A percentile compares a stretch with the other conserved stretches of the same genome.
phyloP scores from a whole-genome alignment of 1,284 basidiomycete genomes.

The Sanghuangporus baumii region DNA sequence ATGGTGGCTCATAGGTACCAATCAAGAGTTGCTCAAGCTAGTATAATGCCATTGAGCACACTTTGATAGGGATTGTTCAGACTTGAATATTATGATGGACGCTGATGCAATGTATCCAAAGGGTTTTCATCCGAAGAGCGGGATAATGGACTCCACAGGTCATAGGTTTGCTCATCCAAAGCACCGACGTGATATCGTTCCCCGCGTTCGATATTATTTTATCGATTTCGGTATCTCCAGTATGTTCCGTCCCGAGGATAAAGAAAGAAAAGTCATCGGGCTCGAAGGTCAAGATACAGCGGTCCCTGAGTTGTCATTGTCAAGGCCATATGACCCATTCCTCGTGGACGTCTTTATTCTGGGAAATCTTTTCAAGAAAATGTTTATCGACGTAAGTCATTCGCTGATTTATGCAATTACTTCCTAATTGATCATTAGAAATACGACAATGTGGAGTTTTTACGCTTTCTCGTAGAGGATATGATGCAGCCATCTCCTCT shows the following conservation, averaged over 20 bases:
- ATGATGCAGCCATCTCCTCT: slow-evolving; percentile 20
- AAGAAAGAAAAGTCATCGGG: background rate
- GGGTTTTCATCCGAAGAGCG: slow-evolving; percentile 19
- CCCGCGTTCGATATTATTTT: slow-evolving; percentile 25
- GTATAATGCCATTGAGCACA: background rate
- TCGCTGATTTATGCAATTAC: too few relatives aligned
- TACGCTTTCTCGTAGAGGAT: slow-evolving; percentile 19
- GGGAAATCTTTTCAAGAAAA: slow-evolving; percentile 4
- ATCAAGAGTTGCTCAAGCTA: background rate
- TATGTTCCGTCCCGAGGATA: slow-evolving; percentile 1
- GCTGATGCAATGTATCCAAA: slow-evolving; percentile 23
- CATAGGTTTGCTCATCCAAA: background rate
- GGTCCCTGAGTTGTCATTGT: background rate
- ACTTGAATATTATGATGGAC: slow-evolving; percentile 26
- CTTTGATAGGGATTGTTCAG: background rate
- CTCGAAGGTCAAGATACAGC: background rate
- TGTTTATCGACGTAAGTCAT: background rate
- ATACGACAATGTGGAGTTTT: slow-evolving; percentile 21
- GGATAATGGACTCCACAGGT: slow-evolving; percentile 11
- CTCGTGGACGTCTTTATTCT: slow-evolving; percentile 8
- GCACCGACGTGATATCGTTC: background rate
- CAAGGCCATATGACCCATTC: slow-evolving; percentile 7
- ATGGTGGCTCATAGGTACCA: background rate
- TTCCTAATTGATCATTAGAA: slow-evolving; percentile 11
- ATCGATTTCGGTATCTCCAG: slow-evolving; percentile 27